These are phyloP conservation scores for Tylopilus sp. DNA, from an alignment of 1,284 basidiomycete genomes.

Conservation along the genomic window DNA sequence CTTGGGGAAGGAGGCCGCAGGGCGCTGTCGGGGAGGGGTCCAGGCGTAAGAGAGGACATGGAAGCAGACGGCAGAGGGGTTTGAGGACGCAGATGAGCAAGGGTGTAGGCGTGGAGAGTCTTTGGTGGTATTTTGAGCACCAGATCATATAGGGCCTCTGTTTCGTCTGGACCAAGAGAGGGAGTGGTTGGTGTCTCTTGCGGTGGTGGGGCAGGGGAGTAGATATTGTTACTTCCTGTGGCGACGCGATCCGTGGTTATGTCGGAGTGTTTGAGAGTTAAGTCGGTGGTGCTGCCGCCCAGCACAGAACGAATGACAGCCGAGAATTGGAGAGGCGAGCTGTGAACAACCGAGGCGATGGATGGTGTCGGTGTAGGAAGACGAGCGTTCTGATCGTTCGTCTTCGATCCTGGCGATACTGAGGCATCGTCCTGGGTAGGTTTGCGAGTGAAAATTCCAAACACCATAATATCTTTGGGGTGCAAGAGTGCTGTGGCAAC, in stretches of 20 bases:
- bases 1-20: slow-evolving; percentile 29
- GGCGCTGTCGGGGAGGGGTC: slow-evolving; percentile 1
- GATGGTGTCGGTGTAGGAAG: slow-evolving; percentile 55
- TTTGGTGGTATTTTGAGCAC: slow-evolving; percentile 62
- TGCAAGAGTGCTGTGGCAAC: no score
- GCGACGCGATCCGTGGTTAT: slow-evolving; percentile 6
- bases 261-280: slow-evolving; percentile 14
- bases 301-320: slow-evolving; percentile 23
- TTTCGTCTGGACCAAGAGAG: slow-evolving; percentile 12
- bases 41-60: not conserved
- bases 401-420: slow-evolving; percentile 8
- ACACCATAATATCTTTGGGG: slow-evolving; percentile 48
- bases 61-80: slow-evolving; percentile 18
- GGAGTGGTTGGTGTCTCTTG: slow-evolving; percentile 29
- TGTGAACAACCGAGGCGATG: slow-evolving; percentile 31
- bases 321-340: slow-evolving; percentile 29
- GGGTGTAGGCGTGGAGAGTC: slow-evolving; percentile 58
- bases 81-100: slow-evolving; percentile 43
- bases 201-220: slow-evolving; percentile 14
- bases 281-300: slow-evolving; percentile 22
- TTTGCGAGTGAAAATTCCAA: slow-evolving; percentile 49
- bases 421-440: slow-evolving; percentile 14
- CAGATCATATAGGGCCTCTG: slow-evolving; percentile 44
- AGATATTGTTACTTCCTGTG: slow-evolving; percentile 1
- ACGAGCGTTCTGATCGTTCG: slow-evolving; percentile 28